These are phyloP conservation scores for Zizania latifolia DNA, from an alignment of 176 grass and related monocot species.

Conservation along the genomic window DNA sequence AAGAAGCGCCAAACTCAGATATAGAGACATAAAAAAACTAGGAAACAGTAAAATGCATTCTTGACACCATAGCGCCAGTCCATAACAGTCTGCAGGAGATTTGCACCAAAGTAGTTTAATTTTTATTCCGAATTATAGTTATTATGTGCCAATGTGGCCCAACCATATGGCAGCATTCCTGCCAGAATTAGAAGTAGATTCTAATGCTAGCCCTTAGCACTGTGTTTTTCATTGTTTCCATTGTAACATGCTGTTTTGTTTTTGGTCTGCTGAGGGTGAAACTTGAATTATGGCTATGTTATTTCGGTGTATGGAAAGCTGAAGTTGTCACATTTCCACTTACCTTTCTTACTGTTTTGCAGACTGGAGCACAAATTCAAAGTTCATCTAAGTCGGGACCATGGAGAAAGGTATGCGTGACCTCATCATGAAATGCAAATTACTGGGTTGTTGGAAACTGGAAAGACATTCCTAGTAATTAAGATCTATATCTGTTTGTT, in stretches of 20 bases:
- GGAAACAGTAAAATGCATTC: no score
- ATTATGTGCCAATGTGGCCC: no score
- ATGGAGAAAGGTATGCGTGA: slow-evolving; percentile 83
- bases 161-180: no score
- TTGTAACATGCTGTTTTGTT: slow-evolving; percentile 9
- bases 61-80: no score
- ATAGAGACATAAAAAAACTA: no score
- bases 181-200: no score
- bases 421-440: slow-evolving; percentile 1
- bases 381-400: slow-evolving; percentile 92
- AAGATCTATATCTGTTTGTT: not conserved
- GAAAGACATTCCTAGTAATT: not conserved
- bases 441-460: not conserved
- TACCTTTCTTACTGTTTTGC: slow-evolving; percentile 35
- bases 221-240: not conserved
- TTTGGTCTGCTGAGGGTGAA: not conserved
- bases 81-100: no score
- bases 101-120: no score
- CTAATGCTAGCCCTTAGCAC: not conserved
- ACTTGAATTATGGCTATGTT: not conserved
- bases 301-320: slow-evolving; percentile 19
- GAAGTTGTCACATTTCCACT: not conserved
- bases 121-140: no score
- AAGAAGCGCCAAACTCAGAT: no score
- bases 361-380: slow-evolving; percentile 64